phyloP scores from a whole-genome alignment of 345 rosid species.

The Hibiscus trionum region DNA sequence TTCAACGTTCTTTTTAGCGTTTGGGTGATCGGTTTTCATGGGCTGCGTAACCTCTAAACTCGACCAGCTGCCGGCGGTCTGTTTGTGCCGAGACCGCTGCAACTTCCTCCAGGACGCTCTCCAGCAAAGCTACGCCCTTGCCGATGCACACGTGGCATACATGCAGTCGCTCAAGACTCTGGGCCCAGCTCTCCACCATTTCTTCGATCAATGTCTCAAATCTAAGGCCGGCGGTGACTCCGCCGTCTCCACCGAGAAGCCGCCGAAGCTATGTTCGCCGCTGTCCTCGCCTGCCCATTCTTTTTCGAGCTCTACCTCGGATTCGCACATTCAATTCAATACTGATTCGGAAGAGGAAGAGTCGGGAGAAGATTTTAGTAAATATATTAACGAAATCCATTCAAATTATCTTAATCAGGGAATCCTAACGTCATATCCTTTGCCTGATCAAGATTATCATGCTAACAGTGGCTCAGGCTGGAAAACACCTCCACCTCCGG shows the following conservation, averaged over 20 bases:
- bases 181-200: constrained; percentile 27
- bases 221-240: constrained; percentile 4
- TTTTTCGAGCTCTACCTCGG: constrained; percentile 26
- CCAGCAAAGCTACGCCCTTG: constrained; percentile 34
- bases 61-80: constrained; percentile 41
- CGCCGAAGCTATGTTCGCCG: constrained; percentile 17
- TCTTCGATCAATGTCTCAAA: constrained; percentile 16
- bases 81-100: constrained; percentile 45
- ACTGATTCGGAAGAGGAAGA: constrained; percentile 47
- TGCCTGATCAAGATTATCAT: background rate
- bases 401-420: constrained; percentile 15
- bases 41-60: constrained; percentile 47
- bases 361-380: constrained; percentile 4
- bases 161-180: constrained; percentile 32
- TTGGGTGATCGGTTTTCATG: constrained; percentile 14
- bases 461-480: constrained; percentile 3
- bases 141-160: constrained; percentile 39
- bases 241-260: background rate
- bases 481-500: constrained; percentile 27
- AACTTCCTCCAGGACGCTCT: constrained; percentile 41
- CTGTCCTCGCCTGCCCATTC: constrained; percentile 12
- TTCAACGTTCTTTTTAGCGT: background rate
- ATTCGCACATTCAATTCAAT: constrained; percentile 42
- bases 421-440: constrained; percentile 17
- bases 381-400: constrained; percentile 2